phyloP scores from a whole-genome alignment of 768 basidiomycete species.

The Tricholomella constricta region DNA sequence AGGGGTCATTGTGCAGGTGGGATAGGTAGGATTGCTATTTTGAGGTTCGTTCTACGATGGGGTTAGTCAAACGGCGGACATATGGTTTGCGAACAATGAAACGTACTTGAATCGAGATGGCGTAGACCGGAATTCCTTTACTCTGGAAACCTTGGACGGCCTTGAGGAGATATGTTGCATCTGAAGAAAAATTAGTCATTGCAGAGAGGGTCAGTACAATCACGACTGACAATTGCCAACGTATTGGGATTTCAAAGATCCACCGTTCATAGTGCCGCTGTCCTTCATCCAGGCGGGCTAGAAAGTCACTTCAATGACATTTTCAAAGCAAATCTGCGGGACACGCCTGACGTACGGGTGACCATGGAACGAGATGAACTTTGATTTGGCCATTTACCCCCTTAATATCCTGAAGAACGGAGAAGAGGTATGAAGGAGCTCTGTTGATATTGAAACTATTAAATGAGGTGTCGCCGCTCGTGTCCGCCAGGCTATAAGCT shows the following conservation, averaged over 20 bases:
- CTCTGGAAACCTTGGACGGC: slow-evolving; percentile 66
- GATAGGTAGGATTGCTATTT: slow-evolving; percentile 68
- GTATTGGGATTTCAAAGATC: slow-evolving; percentile 53
- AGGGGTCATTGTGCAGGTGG: slow-evolving; percentile 58
- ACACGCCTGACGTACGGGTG: slow-evolving; percentile 50
- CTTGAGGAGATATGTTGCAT: slow-evolving; percentile 74
- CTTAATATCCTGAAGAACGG: slow-evolving; percentile 63
- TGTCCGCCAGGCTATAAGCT: slow-evolving; percentile 71
- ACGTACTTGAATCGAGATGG: slow-evolving; percentile 54
- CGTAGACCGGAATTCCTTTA: slow-evolving; percentile 63
- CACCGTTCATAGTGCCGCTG: slow-evolving; percentile 67
- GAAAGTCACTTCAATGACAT: slow-evolving; percentile 5
- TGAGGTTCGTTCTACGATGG: slow-evolving; percentile 47
- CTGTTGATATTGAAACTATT: slow-evolving; percentile 55
- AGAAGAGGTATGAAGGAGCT: slow-evolving; percentile 64
- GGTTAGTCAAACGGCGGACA: no score
- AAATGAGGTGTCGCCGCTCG: slow-evolving; percentile 61
- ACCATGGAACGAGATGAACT: slow-evolving; percentile 72
- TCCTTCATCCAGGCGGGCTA: slow-evolving; percentile 84
- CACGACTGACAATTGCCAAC: slow-evolving; percentile 46
- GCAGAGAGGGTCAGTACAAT: background rate
- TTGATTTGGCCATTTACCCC: slow-evolving; percentile 53
- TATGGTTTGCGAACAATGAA: background rate
- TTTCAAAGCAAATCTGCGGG: background rate
- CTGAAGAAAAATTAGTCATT: slow-evolving; percentile 32